phyloP scores from a whole-genome alignment of 2,329 filamentous ascomycete species.

The Trichothecium sympodiale region DNA sequence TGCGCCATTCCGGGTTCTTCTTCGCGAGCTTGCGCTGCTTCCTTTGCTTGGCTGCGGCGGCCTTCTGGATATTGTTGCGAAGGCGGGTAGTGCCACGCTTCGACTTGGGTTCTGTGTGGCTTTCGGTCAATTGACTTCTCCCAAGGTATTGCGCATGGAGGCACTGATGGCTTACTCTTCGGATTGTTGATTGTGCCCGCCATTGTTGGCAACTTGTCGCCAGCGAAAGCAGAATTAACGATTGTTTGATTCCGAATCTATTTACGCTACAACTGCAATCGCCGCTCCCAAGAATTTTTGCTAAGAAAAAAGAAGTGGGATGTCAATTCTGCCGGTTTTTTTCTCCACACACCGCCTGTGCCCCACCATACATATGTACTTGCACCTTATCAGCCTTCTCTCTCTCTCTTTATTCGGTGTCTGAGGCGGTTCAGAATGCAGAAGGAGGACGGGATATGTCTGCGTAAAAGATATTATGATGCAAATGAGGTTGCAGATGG shows the following conservation, averaged over 20 bases:
- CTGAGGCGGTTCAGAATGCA: too few relatives aligned
- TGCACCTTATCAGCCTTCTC: too few relatives aligned
- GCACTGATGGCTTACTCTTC: conserved; percentile 29
- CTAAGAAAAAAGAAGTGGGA: conserved; percentile 24
- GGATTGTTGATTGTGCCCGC: conserved; percentile 44
- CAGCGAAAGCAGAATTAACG: too few relatives aligned
- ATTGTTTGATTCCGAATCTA: too few relatives aligned
- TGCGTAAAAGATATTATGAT: too few relatives aligned
- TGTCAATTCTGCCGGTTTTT: conserved; percentile 22
- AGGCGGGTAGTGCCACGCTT: conserved; percentile 86
- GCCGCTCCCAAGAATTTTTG: conserved; percentile 3
- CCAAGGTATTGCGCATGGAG: background rate
- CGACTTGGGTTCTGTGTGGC: conserved; percentile 69
- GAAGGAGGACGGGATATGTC: too few relatives aligned
- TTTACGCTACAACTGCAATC: too few relatives aligned
- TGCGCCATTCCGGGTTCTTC: conserved; percentile 95
- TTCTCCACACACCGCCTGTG: conserved; percentile 18
- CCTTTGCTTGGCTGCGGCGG: conserved; percentile 77
- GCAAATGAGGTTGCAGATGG: too few relatives aligned
- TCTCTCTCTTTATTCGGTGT: too few relatives aligned
- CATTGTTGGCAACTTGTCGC: conserved; percentile 22
- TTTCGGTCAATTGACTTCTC: background rate
- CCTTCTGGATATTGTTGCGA: conserved; percentile 93
- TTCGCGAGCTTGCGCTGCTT: conserved; percentile 84
- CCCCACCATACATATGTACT: too few relatives aligned